Conservation (phyloP, 495 filamentous ascomycete species). For the Copromyces sp. region DNA sequence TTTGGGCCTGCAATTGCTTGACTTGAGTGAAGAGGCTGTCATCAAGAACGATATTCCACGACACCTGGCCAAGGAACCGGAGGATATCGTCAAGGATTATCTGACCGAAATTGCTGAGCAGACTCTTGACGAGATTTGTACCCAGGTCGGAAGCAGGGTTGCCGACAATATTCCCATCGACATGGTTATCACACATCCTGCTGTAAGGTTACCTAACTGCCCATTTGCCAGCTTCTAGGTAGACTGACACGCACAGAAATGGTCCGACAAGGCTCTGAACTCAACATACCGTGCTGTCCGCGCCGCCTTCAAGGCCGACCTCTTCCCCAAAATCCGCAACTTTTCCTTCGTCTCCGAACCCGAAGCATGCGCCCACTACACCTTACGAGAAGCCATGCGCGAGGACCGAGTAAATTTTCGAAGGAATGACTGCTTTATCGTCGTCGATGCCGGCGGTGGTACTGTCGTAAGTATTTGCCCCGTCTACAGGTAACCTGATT, state of each 20-base stretch:
- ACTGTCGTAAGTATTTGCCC: constrained; percentile 30
- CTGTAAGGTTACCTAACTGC: constrained; percentile 8
- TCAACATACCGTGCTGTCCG: constrained; percentile 22
- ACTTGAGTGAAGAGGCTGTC: constrained; percentile 7
- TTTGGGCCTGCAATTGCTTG: constrained; percentile 7
- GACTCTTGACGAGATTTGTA: constrained; percentile 10
- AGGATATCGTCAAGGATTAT: constrained; percentile 25
- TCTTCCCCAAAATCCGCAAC: constrained; percentile 21
- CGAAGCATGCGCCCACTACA: constrained; percentile 47
- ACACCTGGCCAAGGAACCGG: constrained; percentile 21
- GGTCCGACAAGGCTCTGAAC: constrained; percentile 25
- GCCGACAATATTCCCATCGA: constrained; percentile 17
- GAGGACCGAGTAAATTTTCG: constrained; percentile 11
- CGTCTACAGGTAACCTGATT: not conserved
- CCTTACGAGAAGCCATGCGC: constrained; percentile 25
- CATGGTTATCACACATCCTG: constrained; percentile 27
- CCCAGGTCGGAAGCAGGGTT: constrained; percentile 3
- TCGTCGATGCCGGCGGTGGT: constrained; percentile 49
- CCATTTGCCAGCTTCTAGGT: not conserved
- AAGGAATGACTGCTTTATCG: constrained; percentile 41
- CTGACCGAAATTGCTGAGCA: constrained; percentile 17
- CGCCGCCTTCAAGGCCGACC: constrained; percentile 12
- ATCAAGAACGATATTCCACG: constrained; percentile 17
- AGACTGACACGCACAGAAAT: constrained; percentile 12
- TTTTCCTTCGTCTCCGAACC: constrained; percentile 41